Base-by-base conservation (phyloP, 2,329 filamentous ascomycete genomes). In the Colletotrichum aenigma region DNA sequence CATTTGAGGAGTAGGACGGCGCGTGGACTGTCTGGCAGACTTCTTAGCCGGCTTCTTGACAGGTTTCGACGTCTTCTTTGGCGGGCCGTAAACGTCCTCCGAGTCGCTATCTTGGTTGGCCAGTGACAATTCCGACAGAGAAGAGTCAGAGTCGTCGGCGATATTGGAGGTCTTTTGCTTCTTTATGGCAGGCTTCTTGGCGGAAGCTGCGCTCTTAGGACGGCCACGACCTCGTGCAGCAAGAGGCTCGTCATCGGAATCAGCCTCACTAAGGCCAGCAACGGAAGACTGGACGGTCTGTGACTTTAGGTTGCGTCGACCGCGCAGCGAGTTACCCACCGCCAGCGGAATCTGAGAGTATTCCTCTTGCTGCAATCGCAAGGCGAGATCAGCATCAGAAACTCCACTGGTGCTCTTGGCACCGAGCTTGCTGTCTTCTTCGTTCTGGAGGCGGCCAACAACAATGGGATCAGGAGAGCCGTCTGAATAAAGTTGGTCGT, bases 351-450 rank as follows among this genome's bases (percentile, higher is more conserved):
- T 79, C 0, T 77, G 61, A 13, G n/a, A 21, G 34, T 81, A 81
- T 60, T 86, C 84, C 68, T 84, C 82, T 13, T 80, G 69, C 67
- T 87, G 85, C 4, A 85, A 75, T 15, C 80, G 82, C 32, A 83
- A 81, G 52, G 85, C 85, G 32, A 81, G 77, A 61, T 79, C 77
- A n/a, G 79, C 83, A 73, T 85, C 81, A 13, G 78, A 74, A 65
- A 72, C 21, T n/a, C 18, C 36, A 10, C 16, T 15, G 9, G 56
- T 34, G 7, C 65, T 72, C 66, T 43, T 43, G 18, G 7, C 38
- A 43, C 16, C 9, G 38, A 43, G 3, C 38, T 79, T 80, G 1
- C 77, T 62, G 28, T 81, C 80, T 66, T 86, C 84, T 68, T 83
- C 82, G 6, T 80, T 69, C 66, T 86, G 85, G 4, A 85, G 73